A percentile compares a stretch with the other conserved stretches of the same genome.
Conservation (phyloP, 2,329 filamentous ascomycete species). For the Colletotrichum lini region DNA sequence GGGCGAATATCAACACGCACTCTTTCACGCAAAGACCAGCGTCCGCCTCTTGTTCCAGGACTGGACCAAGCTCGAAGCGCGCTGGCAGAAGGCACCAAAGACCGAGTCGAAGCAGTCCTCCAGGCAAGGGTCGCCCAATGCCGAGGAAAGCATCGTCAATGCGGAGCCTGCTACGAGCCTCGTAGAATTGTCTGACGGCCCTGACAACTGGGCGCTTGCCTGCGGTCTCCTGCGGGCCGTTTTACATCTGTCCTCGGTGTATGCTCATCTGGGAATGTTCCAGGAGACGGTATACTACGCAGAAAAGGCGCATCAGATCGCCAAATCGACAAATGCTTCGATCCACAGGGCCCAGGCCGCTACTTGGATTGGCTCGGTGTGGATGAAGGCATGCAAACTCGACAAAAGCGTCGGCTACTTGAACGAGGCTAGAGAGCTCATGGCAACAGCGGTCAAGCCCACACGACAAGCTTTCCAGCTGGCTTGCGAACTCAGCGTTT, state of each 20-base stretch:
- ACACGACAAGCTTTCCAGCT: conserved; percentile 62
- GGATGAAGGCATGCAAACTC: conserved; percentile 70
- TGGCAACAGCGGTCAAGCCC: conserved; percentile 59
- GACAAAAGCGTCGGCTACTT: conserved; percentile 71
- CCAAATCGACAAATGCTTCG: conserved; percentile 75
- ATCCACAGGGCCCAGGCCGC: conserved; percentile 70
- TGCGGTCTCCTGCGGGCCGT: conserved; percentile 80
- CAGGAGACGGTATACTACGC: conserved; percentile 91
- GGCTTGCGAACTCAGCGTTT: conserved; percentile 69
- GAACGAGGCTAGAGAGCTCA: conserved; percentile 65
- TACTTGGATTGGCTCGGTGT: conserved; percentile 69
- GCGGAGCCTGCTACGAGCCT: conserved; percentile 45
- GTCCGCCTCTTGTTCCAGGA: conserved; percentile 70
- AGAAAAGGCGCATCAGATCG: conserved; percentile 85
- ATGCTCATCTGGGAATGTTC: conserved; percentile 87
- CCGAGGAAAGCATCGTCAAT: conserved; percentile 21
- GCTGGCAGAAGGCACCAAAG: conserved; percentile 46
- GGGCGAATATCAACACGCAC: conserved; percentile 71
- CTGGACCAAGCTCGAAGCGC: conserved; percentile 66
- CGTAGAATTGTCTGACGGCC: conserved; percentile 61
- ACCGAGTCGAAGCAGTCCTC: conserved; percentile 26
- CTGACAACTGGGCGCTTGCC: conserved; percentile 85
- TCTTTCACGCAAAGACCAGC: conserved; percentile 70
- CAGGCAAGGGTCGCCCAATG: conserved; percentile 20
- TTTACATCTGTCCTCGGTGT: conserved; percentile 81